Evolutionary conservation across 1,284 basidiomycete genomes (phyloP), one percentile per base, ranked within the genome.

Genomic region (Cryptococcus amylolentus): DNA sequence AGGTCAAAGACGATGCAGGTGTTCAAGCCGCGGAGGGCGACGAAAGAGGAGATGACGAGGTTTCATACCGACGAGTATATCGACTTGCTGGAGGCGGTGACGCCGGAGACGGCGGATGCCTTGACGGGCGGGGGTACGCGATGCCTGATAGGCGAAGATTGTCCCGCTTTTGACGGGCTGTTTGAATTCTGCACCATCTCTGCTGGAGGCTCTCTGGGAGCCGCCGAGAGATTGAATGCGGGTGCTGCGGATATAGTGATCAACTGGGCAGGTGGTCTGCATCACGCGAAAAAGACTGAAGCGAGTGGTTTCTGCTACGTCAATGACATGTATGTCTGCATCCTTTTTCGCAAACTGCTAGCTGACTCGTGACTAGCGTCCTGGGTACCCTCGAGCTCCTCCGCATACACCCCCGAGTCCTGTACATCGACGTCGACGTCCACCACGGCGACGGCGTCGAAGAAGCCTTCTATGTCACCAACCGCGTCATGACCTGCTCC

Each of bases 21-120:
- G 55, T 80, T 95, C 61, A 84, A 84, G 68, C 88, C 96, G 1
- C 86, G 84, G 71, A 84, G 91, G 42, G 89, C 93, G 2, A 84
- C 86, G 0, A 84, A 87, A 12, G 85, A 88, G 68, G 83, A 86
- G 49, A 91, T 98, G 88, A 88, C 90, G 4, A 80, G 86, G 18
- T 98, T 98, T 75, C 96, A 98, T 76, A 95, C 94, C 12, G 95
- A 98, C 79, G 95, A 98, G 81, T 98, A 97, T 77, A 84, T 98
- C 61, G 86, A 97, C 67, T 94, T 98, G 66, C 80, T 98, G 28
- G 83, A 84, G 55, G 84, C 85, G 49, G 92, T 98, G 38, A 89
- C 88, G 0, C 93, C 93, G 0, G 93, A 96, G 75, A 92, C 88
- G 6, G 85, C 83, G 1, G 87, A 89, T 62, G 86, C 89, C 52